Base-by-base conservation (phyloP, 1,284 basidiomycete genomes). In the Rhodotorula sp. region DNA sequence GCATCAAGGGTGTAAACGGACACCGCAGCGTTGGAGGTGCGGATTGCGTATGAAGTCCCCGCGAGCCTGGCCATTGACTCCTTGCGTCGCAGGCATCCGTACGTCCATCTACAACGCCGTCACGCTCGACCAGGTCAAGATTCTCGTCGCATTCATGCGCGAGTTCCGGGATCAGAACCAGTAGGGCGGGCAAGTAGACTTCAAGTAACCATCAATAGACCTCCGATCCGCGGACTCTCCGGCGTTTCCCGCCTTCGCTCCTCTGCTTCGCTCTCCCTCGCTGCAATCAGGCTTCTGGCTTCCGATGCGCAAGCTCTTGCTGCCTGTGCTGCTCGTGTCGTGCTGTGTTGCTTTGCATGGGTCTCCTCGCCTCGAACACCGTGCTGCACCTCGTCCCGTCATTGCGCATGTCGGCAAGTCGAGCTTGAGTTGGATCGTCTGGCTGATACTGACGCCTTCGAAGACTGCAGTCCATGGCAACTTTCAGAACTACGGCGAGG, bases 81-180 rank as follows among this genome's bases (percentile, higher is more conserved):
- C 18, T 30, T 6, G 7, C 9, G 0, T n/a, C 72, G 85, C 89
- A 80, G 88, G 94, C 22, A 89, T 96, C 66, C 89, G 96, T 24
- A 87, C 90, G 7, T 96, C 93, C 26, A 82, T 99, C 10, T 99
- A 99, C 83, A 99, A 99, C 74, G 94, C 95, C 15, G 85, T 98
- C 70, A 89, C 90, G 2, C 87, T 94, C 73, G 88, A 91, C 68
- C 87, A 92, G 72, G 83, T 85, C 6, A 71, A 83, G 69, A 78
- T 76, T 24, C 76, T 86, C 34, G 82, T 81, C 58, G 79, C 80
- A 15, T 84, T 84, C 72, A 85, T 86, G 79, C 74, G 79, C 48
- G 75, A 77, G 16, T 85, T 84, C 62, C 51, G 51, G 22, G 72
- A 64, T 15, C 50, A 52, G 31, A n/a, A 60, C 50, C n/a, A n/a